Conservation (phyloP, 163 green algal species). For the Smithsoniella earleae region DNA sequence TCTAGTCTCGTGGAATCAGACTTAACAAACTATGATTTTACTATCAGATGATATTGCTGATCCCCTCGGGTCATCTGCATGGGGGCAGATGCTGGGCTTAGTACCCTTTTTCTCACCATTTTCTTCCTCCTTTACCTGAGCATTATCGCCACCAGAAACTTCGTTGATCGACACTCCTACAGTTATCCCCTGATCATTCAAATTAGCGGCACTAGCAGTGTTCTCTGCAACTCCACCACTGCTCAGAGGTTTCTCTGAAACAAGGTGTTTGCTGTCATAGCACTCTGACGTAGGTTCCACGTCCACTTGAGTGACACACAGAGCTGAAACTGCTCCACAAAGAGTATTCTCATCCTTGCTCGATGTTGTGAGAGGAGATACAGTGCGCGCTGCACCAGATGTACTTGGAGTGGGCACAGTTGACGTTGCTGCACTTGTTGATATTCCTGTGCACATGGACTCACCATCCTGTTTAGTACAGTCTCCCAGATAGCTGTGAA, state of each 20-base stretch:
- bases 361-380: not conserved
- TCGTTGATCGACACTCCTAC: no score
- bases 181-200: no score
- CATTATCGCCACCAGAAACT: no score
- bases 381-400: not conserved
- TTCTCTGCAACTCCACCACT: conserved; percentile 20
- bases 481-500: not conserved
- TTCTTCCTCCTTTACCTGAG: no score
- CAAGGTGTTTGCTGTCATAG: not conserved
- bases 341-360: not conserved
- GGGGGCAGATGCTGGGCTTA: no score
- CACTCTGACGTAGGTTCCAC: not conserved
- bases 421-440: not conserved
- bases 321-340: not conserved
- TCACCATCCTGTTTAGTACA: not conserved
- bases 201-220: conserved; percentile 19
- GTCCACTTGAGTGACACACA: not conserved
- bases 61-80: no score
- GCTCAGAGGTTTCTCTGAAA: conserved; percentile 7
- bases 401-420: not conserved
- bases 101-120: no score
- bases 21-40: no score
- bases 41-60: no score
- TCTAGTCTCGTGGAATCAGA: no score
- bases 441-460: not conserved